A percentile compares a stretch with the other conserved stretches of the same genome.
These are phyloP conservation scores for Psilocybe cubensis DNA, from an alignment of 768 basidiomycete species.

Conservation along the genomic window DNA sequence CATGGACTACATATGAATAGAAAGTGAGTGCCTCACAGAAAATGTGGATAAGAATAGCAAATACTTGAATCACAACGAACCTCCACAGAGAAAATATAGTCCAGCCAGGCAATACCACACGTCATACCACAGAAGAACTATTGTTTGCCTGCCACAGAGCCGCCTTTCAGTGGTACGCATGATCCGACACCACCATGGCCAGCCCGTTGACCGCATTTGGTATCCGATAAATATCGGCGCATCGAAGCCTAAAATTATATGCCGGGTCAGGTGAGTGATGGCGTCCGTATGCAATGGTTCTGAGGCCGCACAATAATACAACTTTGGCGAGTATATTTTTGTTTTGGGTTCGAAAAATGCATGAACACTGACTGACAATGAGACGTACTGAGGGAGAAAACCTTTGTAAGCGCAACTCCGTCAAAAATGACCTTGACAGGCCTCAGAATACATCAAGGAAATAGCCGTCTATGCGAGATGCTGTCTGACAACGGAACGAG, in stretches of 20 bases:
- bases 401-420: neutral
- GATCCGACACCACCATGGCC: too few relatives aligned
- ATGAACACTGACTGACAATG: neutral
- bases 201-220: conserved; percentile 9
- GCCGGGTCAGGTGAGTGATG: conserved; percentile 11
- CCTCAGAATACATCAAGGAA: neutral
- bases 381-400: conserved; percentile 1
- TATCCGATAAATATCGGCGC: conserved; percentile 1
- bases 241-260: conserved; percentile 5
- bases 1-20: neutral
- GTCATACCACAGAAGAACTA: too few relatives aligned
- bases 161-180: too few relatives aligned
- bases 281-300: neutral
- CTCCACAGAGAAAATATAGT: too few relatives aligned
- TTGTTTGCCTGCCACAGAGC: too few relatives aligned
- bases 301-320: neutral
- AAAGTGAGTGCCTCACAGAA: neutral
- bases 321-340: neutral
- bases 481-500: conserved; percentile 76
- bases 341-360: neutral
- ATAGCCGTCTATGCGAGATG: neutral
- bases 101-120: too few relatives aligned
- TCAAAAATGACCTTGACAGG: neutral
- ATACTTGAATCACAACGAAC: too few relatives aligned
- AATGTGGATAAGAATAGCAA: too few relatives aligned